Evolutionary conservation across 129 eudicot species (phyloP).

Genomic region (Saposhnikovia divaricata): DNA sequence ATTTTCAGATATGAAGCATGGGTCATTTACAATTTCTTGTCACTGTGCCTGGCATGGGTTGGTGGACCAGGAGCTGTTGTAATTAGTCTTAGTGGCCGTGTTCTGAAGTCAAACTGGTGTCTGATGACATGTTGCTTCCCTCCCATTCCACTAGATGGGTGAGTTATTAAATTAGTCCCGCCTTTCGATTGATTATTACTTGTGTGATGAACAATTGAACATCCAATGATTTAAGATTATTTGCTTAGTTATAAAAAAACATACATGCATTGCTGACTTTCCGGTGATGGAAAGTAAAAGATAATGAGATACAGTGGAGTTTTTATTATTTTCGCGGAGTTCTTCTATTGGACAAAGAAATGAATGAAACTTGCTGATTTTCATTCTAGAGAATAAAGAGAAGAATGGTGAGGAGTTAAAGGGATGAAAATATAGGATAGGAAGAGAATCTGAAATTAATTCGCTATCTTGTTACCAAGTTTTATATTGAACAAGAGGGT

Average conservation of each 20-base stretch:
- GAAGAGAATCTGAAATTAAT: not conserved
- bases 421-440: not conserved
- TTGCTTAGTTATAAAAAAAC: not conserved
- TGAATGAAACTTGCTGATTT: not conserved
- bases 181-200: not conserved
- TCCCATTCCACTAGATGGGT: slow-evolving; percentile 62
- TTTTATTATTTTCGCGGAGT: not conserved
- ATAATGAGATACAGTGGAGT: not conserved
- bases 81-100: slow-evolving; percentile 42
- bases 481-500: not conserved
- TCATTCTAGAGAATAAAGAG: not conserved
- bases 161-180: slow-evolving; percentile 12
- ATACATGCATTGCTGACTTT: not conserved
- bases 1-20: slow-evolving; percentile 65
- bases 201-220: not conserved
- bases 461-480: not conserved
- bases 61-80: slow-evolving; percentile 78
- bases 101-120: slow-evolving; percentile 52
- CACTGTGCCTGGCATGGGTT: slow-evolving; percentile 64
- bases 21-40: slow-evolving; percentile 59
- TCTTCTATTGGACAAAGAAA: not conserved
- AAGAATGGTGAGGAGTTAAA: not conserved
- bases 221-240: not conserved
- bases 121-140: slow-evolving; percentile 63
- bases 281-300: not conserved